Base-by-base conservation (phyloP, 768 basidiomycete species). In the Chalciporus sphaerocephalus region DNA sequence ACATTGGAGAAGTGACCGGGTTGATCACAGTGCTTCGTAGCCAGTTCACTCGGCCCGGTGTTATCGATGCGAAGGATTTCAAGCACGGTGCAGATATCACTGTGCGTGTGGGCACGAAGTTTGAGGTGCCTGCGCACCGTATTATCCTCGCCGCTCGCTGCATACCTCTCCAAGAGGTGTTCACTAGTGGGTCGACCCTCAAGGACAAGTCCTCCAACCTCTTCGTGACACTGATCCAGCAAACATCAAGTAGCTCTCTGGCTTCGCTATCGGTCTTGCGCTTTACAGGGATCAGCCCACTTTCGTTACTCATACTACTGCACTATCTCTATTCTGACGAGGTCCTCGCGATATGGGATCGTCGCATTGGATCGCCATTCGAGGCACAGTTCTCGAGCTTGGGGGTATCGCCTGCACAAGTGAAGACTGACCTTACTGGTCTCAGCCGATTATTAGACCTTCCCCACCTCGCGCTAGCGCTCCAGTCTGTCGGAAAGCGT, bases 261-360 rank as follows among this genome's bases (percentile, higher is more conserved):
- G 30, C 36, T 37, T 40, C 25, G 25, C 45, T 23, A 17, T 32
- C 40, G 1, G 30, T 23, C 7, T 47, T 66, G 12, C 59, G 60
- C 15, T 55, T 95, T 35, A 58, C 69, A 0, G 80, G 80, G 2
- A 80, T 79, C 49, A 77, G 81, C 36, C 74, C 85, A 0, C 67
- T 94, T 6, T 69, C 90, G 0, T 64, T 85, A 13, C 75, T 96
- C 13, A 74, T 95, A 17, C 69, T 97, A 16, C 62, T 96, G 16
- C 75, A 82, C 18, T 97, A 92, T 57, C 65, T 97, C n/a, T 97
- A 97, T 65, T 77, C 87, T 1, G 95, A 99, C 61, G 77, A 83
- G 32, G 64, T 94, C 1, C 70, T 90, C 10, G 82, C 90, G 0
- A 63, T 93, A 12, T 94, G 92, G 90, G 93, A 98, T 60, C 72